phyloP scores from a whole-genome alignment of 192 early-diverging fungal species.

The Funneliformis geosporum region DNA sequence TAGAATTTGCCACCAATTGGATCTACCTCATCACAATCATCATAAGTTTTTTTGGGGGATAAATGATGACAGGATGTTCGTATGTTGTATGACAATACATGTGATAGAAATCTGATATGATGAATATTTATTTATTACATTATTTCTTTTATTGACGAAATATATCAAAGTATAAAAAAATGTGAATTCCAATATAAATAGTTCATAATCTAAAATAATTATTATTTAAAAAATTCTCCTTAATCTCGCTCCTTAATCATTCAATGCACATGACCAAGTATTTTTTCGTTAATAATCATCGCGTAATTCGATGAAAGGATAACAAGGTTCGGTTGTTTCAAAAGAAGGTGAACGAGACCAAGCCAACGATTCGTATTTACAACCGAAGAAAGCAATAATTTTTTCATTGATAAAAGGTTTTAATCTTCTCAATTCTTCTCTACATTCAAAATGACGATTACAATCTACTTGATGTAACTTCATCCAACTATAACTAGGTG shows the following conservation, averaged over 20 bases:
- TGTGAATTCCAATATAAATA: too few species aligned
- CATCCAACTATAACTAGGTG: conserved; percentile 8
- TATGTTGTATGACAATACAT: not conserved
- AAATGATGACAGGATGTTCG: too few species aligned
- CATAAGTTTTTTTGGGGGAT: too few species aligned
- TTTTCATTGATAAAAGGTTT: conserved; percentile 24
- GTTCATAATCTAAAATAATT: too few species aligned
- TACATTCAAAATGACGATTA: conserved; percentile 31
- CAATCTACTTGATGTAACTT: conserved; percentile 31
- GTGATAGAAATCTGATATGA: not conserved
- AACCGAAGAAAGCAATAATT: conserved; percentile 11
- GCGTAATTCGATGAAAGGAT: conserved; percentile 31
- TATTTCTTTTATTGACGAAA: too few species aligned
- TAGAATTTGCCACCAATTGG: too few species aligned
- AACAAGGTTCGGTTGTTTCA: not conserved
- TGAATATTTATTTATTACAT: not conserved
- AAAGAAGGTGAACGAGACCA: not conserved
- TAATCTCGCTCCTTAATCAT: not conserved
- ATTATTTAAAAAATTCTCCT: too few species aligned
- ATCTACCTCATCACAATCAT: too few species aligned
- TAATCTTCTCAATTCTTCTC: conserved; percentile 30
- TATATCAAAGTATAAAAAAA: too few species aligned
- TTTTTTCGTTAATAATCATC: conserved; percentile 5
- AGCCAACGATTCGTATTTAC: conserved; percentile 21
- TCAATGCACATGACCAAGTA: not conserved